A percentile compares a stretch with the other conserved stretches of the same genome.
These are phyloP conservation scores for Ormosia semicastrata DNA, from an alignment of 306 rosid genomes.

Conservation along the genomic window DNA sequence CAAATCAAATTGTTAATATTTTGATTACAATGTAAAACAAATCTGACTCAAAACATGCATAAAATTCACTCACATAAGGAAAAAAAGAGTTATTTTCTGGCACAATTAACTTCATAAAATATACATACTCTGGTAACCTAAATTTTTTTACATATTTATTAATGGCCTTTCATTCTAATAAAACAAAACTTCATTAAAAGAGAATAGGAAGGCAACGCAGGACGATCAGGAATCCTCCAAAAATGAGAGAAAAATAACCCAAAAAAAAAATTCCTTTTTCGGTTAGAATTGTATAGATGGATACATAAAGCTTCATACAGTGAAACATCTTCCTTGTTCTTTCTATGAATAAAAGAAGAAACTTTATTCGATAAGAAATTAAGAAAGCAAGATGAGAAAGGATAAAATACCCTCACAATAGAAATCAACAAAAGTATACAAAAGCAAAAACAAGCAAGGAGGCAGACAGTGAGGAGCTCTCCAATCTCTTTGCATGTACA, in stretches of 20 bases:
- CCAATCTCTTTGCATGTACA: neutral
- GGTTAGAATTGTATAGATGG: neutral
- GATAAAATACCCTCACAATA: neutral
- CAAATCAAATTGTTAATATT: neutral
- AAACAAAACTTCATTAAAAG: neutral
- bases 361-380: no score
- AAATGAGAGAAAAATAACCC: neutral
- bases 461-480: neutral
- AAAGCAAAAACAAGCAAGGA: neutral
- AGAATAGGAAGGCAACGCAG: neutral
- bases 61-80: neutral
- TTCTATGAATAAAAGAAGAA: neutral
- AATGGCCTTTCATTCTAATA: neutral
- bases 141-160: neutral
- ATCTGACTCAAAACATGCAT: neutral
- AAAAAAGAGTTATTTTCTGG: neutral
- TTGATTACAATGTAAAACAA: neutral
- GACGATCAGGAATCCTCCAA: neutral
- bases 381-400: neutral
- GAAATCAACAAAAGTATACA: neutral
- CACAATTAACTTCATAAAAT: neutral
- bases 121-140: neutral
- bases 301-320: neutral
- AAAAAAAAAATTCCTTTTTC: neutral
- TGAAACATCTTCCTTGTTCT: neutral